Evolutionary conservation across 2,329 filamentous ascomycete species (phyloP), one percentile per base, ranked within the genome.

Genomic region (Balansia obtecta): DNA sequence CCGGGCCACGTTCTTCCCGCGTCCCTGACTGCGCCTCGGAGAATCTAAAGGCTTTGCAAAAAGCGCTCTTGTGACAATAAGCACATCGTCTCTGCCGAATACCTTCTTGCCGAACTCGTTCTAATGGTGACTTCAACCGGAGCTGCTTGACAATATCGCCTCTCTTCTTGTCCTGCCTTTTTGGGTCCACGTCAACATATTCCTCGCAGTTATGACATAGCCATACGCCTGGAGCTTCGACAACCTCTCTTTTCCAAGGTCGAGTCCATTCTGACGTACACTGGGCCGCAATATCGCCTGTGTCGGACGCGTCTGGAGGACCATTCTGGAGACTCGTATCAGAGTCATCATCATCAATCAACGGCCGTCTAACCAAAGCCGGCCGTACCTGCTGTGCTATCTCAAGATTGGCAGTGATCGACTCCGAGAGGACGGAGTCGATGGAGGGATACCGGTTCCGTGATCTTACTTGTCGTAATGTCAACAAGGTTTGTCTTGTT

Each of bases 141-240:
- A 6, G 40, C 20, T 3, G 3, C 13, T 37, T n/a, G 46, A 10
- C 16, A 15, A 13, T 1, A 22, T 34, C 4, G 13, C 18, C 13
- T 16, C 7, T 51, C 3, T 13, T 22, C 12, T 18, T 12, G 15
- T 39, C 34, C 33, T 49, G 39, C 12, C 52, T 18, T 2, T 37
- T 45, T 2, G 11, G 5, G 9, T 27, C 38, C 10, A 52, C 46
- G 1, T 46, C 33, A 20, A 57, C 45, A 32, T 38, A 49, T 20
- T 33, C n/a, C 40, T 52, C 49, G 44, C 58, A 60, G 13, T 34
- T 32, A 4, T 44, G 34, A 47, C 57, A 60, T 11, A 59, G 54
- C 57, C 57, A 58, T 2, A 54, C 37, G 1, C 58, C 58, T 18
- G 40, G 15, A 11, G 13, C 33, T 13, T 33, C 11, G 13, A 22